phyloP scores from a whole-genome alignment of 768 basidiomycete species.

The Gelatoporia subvermispora region DNA sequence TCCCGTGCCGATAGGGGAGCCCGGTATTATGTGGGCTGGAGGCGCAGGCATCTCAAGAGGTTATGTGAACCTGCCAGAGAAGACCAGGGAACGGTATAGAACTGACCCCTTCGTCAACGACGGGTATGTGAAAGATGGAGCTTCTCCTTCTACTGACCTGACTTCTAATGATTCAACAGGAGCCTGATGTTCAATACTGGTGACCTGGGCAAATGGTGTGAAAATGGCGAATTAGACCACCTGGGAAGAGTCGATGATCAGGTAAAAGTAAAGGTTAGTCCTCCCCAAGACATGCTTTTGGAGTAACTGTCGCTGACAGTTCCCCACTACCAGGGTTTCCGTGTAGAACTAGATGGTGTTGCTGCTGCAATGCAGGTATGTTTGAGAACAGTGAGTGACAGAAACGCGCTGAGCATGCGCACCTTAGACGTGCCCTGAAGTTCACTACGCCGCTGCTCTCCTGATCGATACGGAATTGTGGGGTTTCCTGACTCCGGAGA shows the following conservation, averaged over 20 bases:
- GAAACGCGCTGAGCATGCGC: conserved; percentile 11
- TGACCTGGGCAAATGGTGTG: conserved; percentile 52
- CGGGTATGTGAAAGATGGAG: conserved; percentile 30
- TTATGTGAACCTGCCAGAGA: conserved; percentile 51
- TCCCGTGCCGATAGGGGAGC: conserved; percentile 27
- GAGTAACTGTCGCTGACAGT: too few species aligned
- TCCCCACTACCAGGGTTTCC: conserved; percentile 40
- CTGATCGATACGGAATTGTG: conserved; percentile 49
- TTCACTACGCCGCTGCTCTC: conserved; percentile 44
- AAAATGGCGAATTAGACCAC: conserved; percentile 50
- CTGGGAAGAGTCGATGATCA: conserved; percentile 59
- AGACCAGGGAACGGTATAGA: conserved; percentile 46
- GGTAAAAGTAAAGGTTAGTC: conserved; percentile 52
- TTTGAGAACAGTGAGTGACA: not conserved
- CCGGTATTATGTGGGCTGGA: conserved; percentile 56
- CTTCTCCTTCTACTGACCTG: conserved; percentile 7
- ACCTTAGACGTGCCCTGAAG: conserved; percentile 34
- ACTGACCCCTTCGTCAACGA: conserved; percentile 46
- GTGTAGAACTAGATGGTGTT: conserved; percentile 61
- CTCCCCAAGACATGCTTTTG: not conserved
- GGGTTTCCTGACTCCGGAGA: conserved; percentile 47
- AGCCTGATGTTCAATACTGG: conserved; percentile 59
- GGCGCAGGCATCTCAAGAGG: conserved; percentile 53
- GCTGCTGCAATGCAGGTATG: conserved; percentile 54
- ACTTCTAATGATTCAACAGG: conserved; percentile 2